A percentile compares a stretch with the other conserved stretches of the same genome.
Evolutionary conservation across 257 asterid species (phyloP).

Genomic region (Solanum medicagineum): DNA sequence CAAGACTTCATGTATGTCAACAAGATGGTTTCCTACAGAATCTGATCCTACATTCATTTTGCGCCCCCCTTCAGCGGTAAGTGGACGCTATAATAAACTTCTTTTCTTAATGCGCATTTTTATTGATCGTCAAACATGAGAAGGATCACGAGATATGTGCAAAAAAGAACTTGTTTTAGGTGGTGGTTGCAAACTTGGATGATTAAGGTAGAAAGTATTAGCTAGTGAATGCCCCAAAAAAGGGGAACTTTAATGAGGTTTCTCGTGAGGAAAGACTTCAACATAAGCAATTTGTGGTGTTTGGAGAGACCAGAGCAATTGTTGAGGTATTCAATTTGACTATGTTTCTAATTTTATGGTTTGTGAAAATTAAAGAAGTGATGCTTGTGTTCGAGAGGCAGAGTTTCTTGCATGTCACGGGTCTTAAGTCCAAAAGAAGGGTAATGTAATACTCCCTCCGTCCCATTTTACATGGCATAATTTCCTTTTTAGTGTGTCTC

Average conservation of each 20-base stretch:
- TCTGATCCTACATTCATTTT: slow-evolving; percentile 36
- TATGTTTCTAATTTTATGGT: neutral
- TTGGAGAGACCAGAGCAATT: neutral
- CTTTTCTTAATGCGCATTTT: neutral
- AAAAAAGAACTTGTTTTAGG: neutral
- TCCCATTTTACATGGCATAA: too few species aligned
- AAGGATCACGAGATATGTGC: slow-evolving; percentile 23
- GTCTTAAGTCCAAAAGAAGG: neutral
- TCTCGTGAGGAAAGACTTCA: slow-evolving; percentile 27
- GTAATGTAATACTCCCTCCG: too few species aligned
- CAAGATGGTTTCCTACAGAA: slow-evolving; percentile 30
- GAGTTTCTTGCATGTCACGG: neutral
- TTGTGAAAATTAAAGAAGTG: neutral
- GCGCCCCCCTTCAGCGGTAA: neutral
- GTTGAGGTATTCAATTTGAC: neutral
- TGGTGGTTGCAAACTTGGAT: neutral
- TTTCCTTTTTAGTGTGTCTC: too few species aligned
- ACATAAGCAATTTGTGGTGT: slow-evolving; percentile 6
- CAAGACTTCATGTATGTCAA: slow-evolving; percentile 62
- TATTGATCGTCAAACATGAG: neutral
- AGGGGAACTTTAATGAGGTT: slow-evolving; percentile 4
- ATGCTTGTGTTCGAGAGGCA: neutral
- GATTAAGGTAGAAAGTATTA: neutral
- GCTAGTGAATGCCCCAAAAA: neutral
- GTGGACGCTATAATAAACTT: neutral